A percentile compares a stretch with the other conserved stretches of the same genome.
These are phyloP conservation scores for Neoboletus magnificus DNA, from an alignment of 768 basidiomycete genomes.

Conservation along the genomic window DNA sequence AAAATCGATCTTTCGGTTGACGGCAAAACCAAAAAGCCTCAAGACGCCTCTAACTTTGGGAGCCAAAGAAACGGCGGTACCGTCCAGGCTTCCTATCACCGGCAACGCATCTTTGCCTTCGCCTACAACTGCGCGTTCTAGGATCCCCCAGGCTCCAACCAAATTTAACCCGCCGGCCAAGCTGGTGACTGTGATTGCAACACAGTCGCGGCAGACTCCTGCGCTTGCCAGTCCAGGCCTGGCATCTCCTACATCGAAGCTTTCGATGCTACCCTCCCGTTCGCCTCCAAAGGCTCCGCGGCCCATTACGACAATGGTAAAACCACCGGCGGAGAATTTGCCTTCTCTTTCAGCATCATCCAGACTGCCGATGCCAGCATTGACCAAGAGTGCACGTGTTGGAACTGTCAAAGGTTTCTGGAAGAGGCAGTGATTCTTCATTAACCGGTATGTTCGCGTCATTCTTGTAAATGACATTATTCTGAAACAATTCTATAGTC, in stretches of 20 bases:
- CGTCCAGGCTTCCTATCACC: constrained; percentile 16
- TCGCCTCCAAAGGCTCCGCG: constrained; percentile 8
- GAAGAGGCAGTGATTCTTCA: constrained; percentile 20
- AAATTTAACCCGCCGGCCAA: constrained; percentile 31
- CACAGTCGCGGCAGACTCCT: constrained; percentile 18
- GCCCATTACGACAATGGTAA: constrained; percentile 3
- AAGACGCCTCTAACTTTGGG: constrained; percentile 12
- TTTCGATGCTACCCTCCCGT: constrained; percentile 20
- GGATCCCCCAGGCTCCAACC: constrained; percentile 21
- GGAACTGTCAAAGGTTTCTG: constrained; percentile 32
- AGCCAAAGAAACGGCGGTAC: not conserved
- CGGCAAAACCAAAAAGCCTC: constrained; percentile 24
- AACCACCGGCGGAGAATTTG: not conserved
- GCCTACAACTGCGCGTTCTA: constrained; percentile 5
- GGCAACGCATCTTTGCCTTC: constrained; percentile 5
- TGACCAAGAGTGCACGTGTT: constrained; percentile 18
- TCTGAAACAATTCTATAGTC: not conserved
- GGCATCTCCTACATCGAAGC: constrained; percentile 17
- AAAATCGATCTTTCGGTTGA: constrained; percentile 31
- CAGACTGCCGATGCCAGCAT: constrained; percentile 26
- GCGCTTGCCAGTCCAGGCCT: not conserved
- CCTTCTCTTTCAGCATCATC: constrained; percentile 7
- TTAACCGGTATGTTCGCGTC: constrained; percentile 5
- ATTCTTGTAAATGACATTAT: not conserved
- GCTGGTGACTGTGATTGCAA: constrained; percentile 27